Evolutionary conservation across 1,284 basidiomycete species (phyloP), one percentile per base, ranked within the genome.

Genomic region (Dichomitus squalens): DNA sequence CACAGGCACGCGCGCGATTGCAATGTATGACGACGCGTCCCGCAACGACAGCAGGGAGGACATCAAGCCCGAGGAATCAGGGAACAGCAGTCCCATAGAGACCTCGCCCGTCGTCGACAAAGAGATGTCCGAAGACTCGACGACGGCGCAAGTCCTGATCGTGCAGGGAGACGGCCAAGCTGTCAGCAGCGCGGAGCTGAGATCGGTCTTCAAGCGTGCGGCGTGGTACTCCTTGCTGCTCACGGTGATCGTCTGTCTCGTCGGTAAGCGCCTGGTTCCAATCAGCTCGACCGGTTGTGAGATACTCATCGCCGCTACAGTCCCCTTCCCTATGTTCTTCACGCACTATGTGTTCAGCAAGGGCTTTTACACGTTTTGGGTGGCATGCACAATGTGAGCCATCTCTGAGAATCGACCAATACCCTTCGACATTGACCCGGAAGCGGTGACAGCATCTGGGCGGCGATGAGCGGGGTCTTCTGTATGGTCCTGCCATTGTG

Each of bases 301-400:
- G n/a, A 18, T 29, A 29, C 46, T 55, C 43, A 36, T 20, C 3
- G 9, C 20, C 12, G 9, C 11, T 21, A 20, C 49, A 79, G 77
- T 82, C 0, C 81, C 82, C 0, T 61, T 83, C 6, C 81, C 82
- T 5, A 77, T 82, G 76, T 82, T 80, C 66, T 80, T 81, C 68
- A 76, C 76, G 33, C 74, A 76, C 55, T 84, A 83, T 59, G 68
- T 83, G 4, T 82, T 81, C 62, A 80, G 76, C 57, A 68, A 72
- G 49, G 64, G 62, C 18, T 84, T 83, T 66, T 82, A 77, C 65
- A 75, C 70, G n/a, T 80, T 80, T 64, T 84, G 81, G 82, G 73
- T 79, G 34, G 75, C 76, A 1, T 75, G 78, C 34, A 75, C 77
- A 18, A 80, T 83, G 79, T 80, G 58, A 60, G 73, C 66, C 7